Evolutionary conservation across 2,329 filamentous ascomycete genomes (phyloP).

Genomic region (Fusarium bactridioides): DNA sequence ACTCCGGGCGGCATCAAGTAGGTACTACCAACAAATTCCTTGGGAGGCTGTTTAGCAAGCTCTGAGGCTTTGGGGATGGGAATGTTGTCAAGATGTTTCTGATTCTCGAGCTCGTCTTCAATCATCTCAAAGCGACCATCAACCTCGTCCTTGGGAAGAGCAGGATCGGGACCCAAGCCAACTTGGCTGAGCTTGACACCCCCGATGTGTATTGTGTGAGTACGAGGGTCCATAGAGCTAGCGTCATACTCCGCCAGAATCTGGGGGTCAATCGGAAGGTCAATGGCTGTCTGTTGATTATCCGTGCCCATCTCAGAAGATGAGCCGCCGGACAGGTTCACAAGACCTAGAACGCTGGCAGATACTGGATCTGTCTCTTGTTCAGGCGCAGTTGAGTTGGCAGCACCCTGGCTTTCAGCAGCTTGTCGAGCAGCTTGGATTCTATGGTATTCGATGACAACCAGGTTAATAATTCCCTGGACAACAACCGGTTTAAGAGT

Average conservation of each 20-base stretch:
- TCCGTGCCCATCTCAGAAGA: background rate
- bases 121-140: slow-evolving; percentile 29
- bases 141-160: slow-evolving; percentile 14
- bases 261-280: background rate
- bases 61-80: slow-evolving; percentile 42
- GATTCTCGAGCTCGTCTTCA: slow-evolving; percentile 31
- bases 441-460: background rate
- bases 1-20: slow-evolving; percentile 23
- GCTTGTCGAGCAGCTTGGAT: background rate
- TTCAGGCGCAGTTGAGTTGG: background rate
- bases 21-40: slow-evolving; percentile 33
- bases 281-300: background rate
- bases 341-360: background rate
- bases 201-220: background rate
- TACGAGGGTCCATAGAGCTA: background rate
- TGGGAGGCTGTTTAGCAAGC: slow-evolving; percentile 37
- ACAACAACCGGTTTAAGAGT: background rate
- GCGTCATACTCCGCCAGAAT: background rate
- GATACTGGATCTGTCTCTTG: background rate
- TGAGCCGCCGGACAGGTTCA: background rate
- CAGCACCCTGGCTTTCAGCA: background rate
- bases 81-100: slow-evolving; percentile 35
- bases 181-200: background rate
- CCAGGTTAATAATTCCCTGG: background rate
- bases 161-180: background rate